Evolutionary conservation across 805 yeast genomes (phyloP).

Genomic region (Metschnikowia picachoensis): DNA sequence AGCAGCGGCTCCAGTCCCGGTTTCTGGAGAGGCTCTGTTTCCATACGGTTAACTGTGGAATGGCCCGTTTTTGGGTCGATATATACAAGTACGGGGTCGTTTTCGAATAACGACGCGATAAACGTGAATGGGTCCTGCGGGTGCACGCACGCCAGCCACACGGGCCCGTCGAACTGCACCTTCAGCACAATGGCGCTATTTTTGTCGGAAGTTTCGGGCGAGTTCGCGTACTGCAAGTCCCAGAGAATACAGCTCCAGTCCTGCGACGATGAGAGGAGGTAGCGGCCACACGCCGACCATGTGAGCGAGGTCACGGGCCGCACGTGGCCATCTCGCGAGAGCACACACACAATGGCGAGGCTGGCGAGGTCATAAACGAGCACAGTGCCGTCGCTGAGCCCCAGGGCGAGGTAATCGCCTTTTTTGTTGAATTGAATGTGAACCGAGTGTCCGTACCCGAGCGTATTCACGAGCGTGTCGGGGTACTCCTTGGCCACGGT

Average conservation of each 20-base stretch:
- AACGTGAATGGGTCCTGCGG: constrained; percentile 47
- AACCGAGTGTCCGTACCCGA: constrained; percentile 63
- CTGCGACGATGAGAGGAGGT: constrained; percentile 63
- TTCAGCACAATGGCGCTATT: constrained; percentile 35
- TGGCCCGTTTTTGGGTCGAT: constrained; percentile 13
- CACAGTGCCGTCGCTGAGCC: constrained; percentile 16
- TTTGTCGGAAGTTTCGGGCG: constrained; percentile 1
- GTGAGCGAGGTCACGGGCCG: constrained; percentile 66
- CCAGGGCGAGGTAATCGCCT: constrained; percentile 60
- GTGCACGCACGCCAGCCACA: constrained; percentile 64
- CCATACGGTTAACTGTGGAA: constrained; percentile 15
- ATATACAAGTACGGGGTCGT: constrained; percentile 48
- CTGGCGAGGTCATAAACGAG: constrained; percentile 47
- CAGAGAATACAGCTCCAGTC: constrained; percentile 83
- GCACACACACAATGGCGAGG: constrained; percentile 46
- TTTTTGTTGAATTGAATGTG: constrained; percentile 62
- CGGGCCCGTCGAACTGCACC: constrained; percentile 60
- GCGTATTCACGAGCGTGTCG: constrained; percentile 69
- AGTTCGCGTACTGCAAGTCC: constrained; percentile 52
- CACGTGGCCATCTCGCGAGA: constrained; percentile 55
- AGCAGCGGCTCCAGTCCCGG: constrained; percentile 13
- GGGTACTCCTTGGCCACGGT: constrained; percentile 91
- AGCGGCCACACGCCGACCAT: constrained; percentile 76
- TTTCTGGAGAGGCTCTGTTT: constrained; percentile 16
- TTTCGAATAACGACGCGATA: constrained; percentile 65